Conservation (phyloP, 768 basidiomycete genomes). For the Rhodotorula taiwanensis region DNA sequence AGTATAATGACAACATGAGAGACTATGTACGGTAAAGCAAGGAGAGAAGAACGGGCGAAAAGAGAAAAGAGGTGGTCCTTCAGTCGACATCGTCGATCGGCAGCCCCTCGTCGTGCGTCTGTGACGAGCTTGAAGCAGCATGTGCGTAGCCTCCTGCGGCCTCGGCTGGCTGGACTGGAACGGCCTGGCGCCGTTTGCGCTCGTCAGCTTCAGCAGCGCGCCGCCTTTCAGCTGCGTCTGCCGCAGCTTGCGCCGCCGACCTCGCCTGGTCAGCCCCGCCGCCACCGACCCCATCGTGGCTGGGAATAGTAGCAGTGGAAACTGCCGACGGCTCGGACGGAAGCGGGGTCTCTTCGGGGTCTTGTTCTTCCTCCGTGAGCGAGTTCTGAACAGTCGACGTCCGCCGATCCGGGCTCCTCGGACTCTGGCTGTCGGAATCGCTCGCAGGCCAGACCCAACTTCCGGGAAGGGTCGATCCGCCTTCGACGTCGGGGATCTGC, state of each 20-base stretch:
- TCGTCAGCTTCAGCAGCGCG: too few relatives aligned
- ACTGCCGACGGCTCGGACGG: too few relatives aligned
- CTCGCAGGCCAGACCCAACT: slow-evolving; percentile 10
- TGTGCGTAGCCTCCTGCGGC: too few relatives aligned
- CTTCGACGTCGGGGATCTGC: slow-evolving; percentile 10
- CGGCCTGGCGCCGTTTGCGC: background rate
- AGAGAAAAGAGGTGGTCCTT: too few relatives aligned
- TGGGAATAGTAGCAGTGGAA: background rate
- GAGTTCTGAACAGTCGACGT: background rate
- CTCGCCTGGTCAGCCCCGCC: background rate
- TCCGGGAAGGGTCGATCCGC: slow-evolving; percentile 23
- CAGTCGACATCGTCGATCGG: slow-evolving; percentile 30
- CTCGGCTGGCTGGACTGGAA: too few relatives aligned
- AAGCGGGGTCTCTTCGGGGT: background rate
- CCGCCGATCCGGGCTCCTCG: background rate
- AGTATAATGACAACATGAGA: too few relatives aligned
- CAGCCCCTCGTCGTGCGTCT: background rate
- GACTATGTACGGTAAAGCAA: too few relatives aligned
- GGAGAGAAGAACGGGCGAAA: background rate
- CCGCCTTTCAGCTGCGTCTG: slow-evolving; percentile 14
- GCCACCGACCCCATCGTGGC: background rate
- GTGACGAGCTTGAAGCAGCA: too few relatives aligned
- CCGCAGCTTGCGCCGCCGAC: background rate
- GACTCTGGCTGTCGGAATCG: background rate
- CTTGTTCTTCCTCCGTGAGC: slow-evolving; percentile 4